Conservation (phyloP, 2,329 filamentous ascomycete species). For the Colletotrichum paranaense region DNA sequence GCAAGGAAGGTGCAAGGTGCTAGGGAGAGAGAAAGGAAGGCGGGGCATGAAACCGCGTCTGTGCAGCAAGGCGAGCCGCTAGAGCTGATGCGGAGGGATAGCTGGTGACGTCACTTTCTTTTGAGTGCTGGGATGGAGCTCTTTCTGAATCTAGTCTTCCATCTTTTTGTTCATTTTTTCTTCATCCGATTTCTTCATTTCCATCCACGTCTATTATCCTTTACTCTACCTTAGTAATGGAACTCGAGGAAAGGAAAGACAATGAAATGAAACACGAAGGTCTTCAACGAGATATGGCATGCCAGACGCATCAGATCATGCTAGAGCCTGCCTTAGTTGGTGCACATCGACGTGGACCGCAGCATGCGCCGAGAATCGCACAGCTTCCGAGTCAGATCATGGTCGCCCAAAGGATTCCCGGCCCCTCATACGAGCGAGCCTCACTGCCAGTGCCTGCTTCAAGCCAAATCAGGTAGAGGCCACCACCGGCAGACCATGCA, state of each 20-base stretch:
- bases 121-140: slow-evolving; percentile 17
- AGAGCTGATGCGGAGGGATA: not conserved
- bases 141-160: slow-evolving; percentile 15
- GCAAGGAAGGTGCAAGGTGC: not conserved
- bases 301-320: not conserved
- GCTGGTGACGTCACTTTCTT: slow-evolving; percentile 15
- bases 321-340: not conserved
- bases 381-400: not conserved
- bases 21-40: not conserved
- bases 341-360: not conserved
- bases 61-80: slow-evolving; percentile 7
- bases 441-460: not conserved
- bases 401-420: not conserved
- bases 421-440: not conserved
- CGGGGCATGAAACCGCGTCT: slow-evolving; percentile 30
- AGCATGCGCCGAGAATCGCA: not conserved
- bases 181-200: too few relatives aligned
- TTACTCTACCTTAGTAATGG: too few relatives aligned
- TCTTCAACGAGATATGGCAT: not conserved
- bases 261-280: not conserved
- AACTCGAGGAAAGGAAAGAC: not conserved
- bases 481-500: not conserved
- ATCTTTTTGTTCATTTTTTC: too few relatives aligned
- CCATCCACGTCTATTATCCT: too few relatives aligned
- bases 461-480: not conserved